Base-by-base conservation (phyloP, 164 flowering plant genomes). In the Saururus chinensis region DNA sequence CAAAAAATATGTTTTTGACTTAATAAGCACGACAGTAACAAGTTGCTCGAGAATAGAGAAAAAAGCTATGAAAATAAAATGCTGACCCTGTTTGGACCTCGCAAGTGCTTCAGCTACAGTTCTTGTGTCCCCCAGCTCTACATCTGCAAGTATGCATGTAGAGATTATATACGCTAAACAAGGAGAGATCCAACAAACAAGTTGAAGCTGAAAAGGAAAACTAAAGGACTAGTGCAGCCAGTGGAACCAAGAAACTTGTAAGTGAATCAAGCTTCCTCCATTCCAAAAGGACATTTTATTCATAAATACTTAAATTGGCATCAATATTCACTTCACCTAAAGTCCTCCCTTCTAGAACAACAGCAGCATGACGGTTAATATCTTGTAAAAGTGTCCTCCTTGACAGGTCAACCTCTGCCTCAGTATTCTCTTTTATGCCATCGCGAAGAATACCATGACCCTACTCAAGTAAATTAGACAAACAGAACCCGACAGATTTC, bases 341-440 rank as follows among this genome's bases (percentile, higher is more conserved):
- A 69, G 81, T 40, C 75, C 86, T 83, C 68, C 98, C 96, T 81
- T 87, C 95, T 77, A 95, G 96, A 74, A 95, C 96, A 76, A 91
- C 96, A 59, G 96, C 90, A 60, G 92, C 91, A 78, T 95, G 99
- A 55, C 95, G 83, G 62, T 91, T 95, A 65, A 95, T 82, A 53
- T 91, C 91, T 75, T 86, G 96, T 20, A 77, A 72, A 51, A 95
- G 78, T 59, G 86, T 82, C 68, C 98, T 82, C 68, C 56, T 79
- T 60, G 81, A 84, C n/a, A 71, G 75, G 53, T 82, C 89, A 71
- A 80, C 69, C 64, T 78, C 89, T 60, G 80, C 57, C 53, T 89
- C 96, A 64, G 62, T 64, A 64, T 56, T 65, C 64, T 91, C 97
- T 75, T 81, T 87, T 72, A 55, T 61, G 56, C 81, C 85, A 73